Conservation (phyloP, 345 rosid genomes). For the Conringia planisiliqua region DNA sequence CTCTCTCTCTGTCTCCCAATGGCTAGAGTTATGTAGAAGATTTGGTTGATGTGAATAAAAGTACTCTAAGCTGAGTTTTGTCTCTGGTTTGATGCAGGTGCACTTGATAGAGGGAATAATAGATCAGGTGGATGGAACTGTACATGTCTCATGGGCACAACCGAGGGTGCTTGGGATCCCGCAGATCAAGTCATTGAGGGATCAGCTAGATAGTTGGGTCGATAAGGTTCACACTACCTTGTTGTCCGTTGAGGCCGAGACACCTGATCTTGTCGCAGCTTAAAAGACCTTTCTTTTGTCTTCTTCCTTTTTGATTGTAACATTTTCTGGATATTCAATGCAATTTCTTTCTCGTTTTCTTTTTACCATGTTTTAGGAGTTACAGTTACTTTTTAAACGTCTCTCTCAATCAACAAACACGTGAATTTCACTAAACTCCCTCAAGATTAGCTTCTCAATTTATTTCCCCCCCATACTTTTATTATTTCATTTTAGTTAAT, state of each 20-base stretch:
- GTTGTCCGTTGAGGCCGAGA: constrained; percentile 88
- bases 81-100: constrained; percentile 48
- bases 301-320: constrained; percentile 18
- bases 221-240: constrained; percentile 76
- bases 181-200: constrained; percentile 82
- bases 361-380: background rate
- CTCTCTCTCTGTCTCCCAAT: background rate
- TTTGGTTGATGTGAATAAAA: background rate
- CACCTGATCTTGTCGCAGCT: constrained; percentile 91
- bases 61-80: background rate
- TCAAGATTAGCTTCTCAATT: background rate
- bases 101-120: constrained; percentile 93
- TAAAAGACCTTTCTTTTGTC: constrained; percentile 24
- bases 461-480: too few species aligned
- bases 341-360: background rate
- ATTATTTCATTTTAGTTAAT: too few species aligned
- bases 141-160: constrained; percentile 95
- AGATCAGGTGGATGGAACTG: constrained; percentile 91
- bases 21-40: background rate
- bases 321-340: constrained; percentile 7
- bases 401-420: background rate
- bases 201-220: constrained; percentile 79
- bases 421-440: background rate
- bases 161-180: constrained; percentile 93
- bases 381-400: background rate